Evolutionary conservation across 495 filamentous ascomycete genomes (phyloP).

Genomic region (Apiosordaria backusii): DNA sequence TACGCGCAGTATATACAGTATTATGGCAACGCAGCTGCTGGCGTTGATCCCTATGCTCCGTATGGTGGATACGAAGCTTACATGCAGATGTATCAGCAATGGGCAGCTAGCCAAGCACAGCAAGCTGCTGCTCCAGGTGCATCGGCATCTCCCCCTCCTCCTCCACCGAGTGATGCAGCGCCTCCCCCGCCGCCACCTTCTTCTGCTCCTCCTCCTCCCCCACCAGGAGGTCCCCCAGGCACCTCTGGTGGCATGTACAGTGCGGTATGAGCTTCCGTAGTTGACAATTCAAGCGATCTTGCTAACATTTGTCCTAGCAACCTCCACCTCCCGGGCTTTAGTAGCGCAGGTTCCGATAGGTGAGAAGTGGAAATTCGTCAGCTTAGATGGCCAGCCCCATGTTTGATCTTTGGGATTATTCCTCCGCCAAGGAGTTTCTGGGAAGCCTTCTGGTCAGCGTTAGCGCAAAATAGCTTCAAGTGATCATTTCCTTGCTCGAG

Average conservation of each 20-base stretch:
- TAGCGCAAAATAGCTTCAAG: too few species aligned
- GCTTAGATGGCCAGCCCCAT: too few species aligned
- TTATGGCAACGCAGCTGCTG: conserved; percentile 27
- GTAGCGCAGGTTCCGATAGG: too few species aligned
- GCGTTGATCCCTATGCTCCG: conserved; percentile 80
- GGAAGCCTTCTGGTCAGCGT: too few species aligned
- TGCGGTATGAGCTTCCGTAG: conserved; percentile 50
- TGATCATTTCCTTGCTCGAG: too few species aligned
- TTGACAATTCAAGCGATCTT: not conserved
- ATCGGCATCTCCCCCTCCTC: conserved; percentile 59
- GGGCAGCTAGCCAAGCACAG: conserved; percentile 52
- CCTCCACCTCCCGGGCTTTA: not conserved
- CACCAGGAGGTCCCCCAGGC: conserved; percentile 58
- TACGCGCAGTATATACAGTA: conserved; percentile 74
- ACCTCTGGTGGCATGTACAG: conserved; percentile 55
- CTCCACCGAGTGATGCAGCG: conserved; percentile 48
- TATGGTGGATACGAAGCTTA: conserved; percentile 84
- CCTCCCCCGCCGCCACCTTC: conserved; percentile 64
- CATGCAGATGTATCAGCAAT: conserved; percentile 67
- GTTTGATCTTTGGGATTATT: too few species aligned
- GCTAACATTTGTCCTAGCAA: conserved; percentile 25
- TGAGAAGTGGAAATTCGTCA: too few species aligned
- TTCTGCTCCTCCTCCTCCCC: conserved; percentile 54
- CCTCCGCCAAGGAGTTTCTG: too few species aligned
- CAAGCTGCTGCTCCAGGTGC: conserved; percentile 42